Base-by-base conservation (phyloP, 371 early-diverging fungal genomes). In the Apophysomyces sp. region DNA sequence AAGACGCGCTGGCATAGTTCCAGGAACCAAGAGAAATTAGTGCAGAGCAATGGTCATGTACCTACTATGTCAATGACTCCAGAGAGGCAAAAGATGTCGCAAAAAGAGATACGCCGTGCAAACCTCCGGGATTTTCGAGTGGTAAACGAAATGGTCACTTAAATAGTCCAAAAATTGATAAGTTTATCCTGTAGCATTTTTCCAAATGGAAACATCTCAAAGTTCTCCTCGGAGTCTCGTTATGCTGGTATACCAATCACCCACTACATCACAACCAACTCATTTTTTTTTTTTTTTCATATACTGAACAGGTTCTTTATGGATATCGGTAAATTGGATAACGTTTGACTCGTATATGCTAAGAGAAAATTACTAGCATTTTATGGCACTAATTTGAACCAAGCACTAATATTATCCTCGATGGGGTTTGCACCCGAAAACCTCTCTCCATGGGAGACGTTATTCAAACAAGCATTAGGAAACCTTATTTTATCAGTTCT, bases 351-450 rank as follows among this genome's bases (percentile, higher is more conserved):
- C 27, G 7, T 21, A 7, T 4, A 21, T 24, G 32, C 29, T 16
- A 16, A 16, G 7, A 4, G 11, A 34, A 9, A 56, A 15, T 18
- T 5, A 27, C 9, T 31, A 51, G 54, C 68, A 26, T 63, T 68
- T 27, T 86, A 85, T 62, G 86, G 86, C 44, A 72, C 78, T 34
- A 70, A 80, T 24, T 76, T 89, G 60, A 87, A 87, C 74, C 67
- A 73, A 31, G 69, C 80, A 2, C 60, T 69, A 29, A 74, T 86
- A 44, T 63, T 87, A 34, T 71, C 63, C 29, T 60, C 75, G 31
- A 83, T 86, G 64, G 77, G 77, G 31, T 85, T 71, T 53, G 60
- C 71, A 15, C 68, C 62, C 36, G 49, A 72, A 15, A 52, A 60
- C 8, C 32, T 44, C 4, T 26, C 64, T 49, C 63, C 73, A 4